These are phyloP conservation scores for Lentithecium fluviatile DNA, from an alignment of 495 filamentous ascomycete genomes.

Conservation along the genomic window DNA sequence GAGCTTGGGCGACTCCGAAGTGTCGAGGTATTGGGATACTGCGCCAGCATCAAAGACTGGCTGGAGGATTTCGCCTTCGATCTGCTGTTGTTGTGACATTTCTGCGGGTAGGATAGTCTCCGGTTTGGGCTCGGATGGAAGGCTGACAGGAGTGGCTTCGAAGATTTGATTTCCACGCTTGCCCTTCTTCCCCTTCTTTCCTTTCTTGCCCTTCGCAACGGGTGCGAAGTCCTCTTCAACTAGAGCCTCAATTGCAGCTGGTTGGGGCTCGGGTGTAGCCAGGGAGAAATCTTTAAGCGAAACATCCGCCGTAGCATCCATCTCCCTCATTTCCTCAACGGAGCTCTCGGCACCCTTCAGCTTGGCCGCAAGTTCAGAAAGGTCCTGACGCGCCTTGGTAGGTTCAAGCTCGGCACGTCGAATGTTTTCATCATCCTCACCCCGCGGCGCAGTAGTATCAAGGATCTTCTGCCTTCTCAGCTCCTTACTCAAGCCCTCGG, in stretches of 20 bases:
- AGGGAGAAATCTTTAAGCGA: conserved; percentile 15
- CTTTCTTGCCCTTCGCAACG: conserved; percentile 32
- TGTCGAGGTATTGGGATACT: neutral
- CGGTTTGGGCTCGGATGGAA: conserved; percentile 12
- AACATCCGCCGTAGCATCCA: conserved; percentile 22
- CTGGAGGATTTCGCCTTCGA: conserved; percentile 13
- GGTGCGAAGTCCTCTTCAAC: conserved; percentile 11
- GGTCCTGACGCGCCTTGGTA: conserved; percentile 1
- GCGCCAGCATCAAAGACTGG: conserved; percentile 4
- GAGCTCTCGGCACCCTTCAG: neutral
- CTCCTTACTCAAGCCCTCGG: conserved; percentile 18
- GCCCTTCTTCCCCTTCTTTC: conserved; percentile 38
- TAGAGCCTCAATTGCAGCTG: neutral
- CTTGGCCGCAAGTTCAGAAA: conserved; percentile 9
- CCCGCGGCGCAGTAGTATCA: conserved; percentile 11
- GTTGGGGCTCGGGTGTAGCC: neutral
- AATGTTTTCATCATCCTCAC: conserved; percentile 13
- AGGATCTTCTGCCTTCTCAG: conserved; percentile 25
- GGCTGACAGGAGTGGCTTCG: neutral
- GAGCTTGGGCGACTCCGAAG: neutral
- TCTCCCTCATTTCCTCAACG: neutral
- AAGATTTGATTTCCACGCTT: conserved; percentile 4
- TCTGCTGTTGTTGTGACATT: neutral
- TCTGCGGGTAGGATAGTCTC: neutral
- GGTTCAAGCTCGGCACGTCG: conserved; percentile 1